Evolutionary conservation across 1,139 yeast genomes (phyloP).

Genomic region (Nakaseomyces uthaithaninus): DNA sequence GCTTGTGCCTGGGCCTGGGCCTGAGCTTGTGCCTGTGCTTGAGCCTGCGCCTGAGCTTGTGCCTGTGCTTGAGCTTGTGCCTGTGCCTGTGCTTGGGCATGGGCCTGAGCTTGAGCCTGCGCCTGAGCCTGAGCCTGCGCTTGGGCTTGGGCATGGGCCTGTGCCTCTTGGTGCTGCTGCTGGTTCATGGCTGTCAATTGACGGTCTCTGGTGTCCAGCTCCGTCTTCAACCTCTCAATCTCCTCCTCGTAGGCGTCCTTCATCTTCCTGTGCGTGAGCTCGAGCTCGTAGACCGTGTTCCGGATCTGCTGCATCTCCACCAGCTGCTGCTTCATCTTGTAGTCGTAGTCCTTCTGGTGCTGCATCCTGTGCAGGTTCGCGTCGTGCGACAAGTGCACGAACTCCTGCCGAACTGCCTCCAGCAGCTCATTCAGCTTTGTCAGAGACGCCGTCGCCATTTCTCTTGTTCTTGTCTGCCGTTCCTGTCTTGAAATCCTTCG

Average conservation of each 20-base stretch:
- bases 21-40: conserved; percentile 4
- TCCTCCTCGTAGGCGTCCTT: conserved; percentile 96
- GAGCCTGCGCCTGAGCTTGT: conserved; percentile 3
- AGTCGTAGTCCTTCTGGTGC: conserved; percentile 80
- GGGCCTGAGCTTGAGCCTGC: conserved; percentile 9
- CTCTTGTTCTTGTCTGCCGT: not conserved
- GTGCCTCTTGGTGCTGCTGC: conserved; percentile 19
- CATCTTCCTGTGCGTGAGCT: conserved; percentile 88
- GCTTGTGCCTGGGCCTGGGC: conserved; percentile 14
- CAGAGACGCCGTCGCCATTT: conserved; percentile 4
- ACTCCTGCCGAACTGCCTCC: conserved; percentile 89
- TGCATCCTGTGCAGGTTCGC: conserved; percentile 83
- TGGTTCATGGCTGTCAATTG: conserved; percentile 37
- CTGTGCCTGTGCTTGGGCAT: conserved; percentile 13
- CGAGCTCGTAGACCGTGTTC: conserved; percentile 88
- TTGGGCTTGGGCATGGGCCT: conserved; percentile 14
- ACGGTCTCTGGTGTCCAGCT: conserved; percentile 68
- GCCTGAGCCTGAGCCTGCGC: conserved; percentile 14
- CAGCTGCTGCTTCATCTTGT: conserved; percentile 83
- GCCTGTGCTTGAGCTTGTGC: conserved; percentile 5
- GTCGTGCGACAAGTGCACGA: conserved; percentile 77
- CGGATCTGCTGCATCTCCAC: conserved; percentile 92
- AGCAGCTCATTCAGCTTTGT: conserved; percentile 50
- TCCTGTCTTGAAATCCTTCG: conserved; percentile 17
- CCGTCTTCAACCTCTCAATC: conserved; percentile 74